phyloP scores from a whole-genome alignment of 2,329 filamentous ascomycete genomes.

The Sodiomyces alkalinus region DNA sequence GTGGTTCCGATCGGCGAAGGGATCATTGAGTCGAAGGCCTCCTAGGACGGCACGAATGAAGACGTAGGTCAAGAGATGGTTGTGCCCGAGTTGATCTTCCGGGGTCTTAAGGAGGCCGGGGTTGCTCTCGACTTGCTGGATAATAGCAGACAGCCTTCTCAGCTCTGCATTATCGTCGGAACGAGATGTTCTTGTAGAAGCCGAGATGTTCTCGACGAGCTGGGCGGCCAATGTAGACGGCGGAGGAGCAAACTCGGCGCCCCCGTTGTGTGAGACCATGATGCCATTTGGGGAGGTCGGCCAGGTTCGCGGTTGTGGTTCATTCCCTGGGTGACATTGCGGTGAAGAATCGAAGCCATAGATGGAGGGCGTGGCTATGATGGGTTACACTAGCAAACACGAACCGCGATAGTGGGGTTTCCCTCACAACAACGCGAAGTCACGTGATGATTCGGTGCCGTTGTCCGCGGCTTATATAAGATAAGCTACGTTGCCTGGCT shows the following conservation, averaged over 20 bases:
- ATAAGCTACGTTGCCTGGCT: no score
- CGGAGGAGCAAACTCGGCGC: constrained; percentile 27
- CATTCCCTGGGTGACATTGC: no score
- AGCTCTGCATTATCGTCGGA: constrained; percentile 59
- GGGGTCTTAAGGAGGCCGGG: constrained; percentile 39
- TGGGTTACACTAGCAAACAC: no score
- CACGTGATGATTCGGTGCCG: no score
- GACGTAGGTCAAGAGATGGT: constrained; percentile 75
- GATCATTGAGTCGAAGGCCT: constrained; percentile 50
- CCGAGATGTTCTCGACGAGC: constrained; percentile 66
- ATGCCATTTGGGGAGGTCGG: no score
- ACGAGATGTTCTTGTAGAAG: constrained; percentile 43
- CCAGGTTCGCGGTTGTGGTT: no score
- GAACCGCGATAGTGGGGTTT: no score
- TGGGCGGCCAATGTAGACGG: constrained; percentile 81
- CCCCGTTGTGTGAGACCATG: constrained; percentile 4
- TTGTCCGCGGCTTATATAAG: no score
- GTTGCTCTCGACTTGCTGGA: constrained; percentile 37
- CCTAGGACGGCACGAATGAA: constrained; percentile 69
- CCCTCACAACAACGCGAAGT: no score
- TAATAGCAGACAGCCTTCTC: constrained; percentile 47
- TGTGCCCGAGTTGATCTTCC: constrained; percentile 57
- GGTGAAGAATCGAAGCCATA: no score
- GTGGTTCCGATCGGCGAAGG: constrained; percentile 42
- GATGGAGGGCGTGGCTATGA: no score